Percentiles rank a stretch among this genome's conserved stretches.
phyloP scores from a whole-genome alignment of 2,329 filamentous ascomycete species.

The Nakataea oryzae region DNA sequence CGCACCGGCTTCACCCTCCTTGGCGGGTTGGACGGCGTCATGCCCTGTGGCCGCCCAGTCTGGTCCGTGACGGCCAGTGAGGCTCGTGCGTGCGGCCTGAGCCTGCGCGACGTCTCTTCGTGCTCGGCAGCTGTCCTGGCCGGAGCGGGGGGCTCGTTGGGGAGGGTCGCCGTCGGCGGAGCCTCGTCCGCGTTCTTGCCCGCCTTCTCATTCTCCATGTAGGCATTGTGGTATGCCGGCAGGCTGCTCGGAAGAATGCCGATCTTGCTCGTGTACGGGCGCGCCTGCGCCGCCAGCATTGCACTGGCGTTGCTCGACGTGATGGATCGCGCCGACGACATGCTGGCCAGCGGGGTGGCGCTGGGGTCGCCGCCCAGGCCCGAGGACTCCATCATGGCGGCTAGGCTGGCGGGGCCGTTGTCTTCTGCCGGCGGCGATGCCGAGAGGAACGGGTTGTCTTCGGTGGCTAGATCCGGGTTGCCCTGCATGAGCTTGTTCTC shows the following conservation, averaged over 20 bases:
- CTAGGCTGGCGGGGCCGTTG: constrained; percentile 44
- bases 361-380: constrained; percentile 20
- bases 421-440: constrained; percentile 35
- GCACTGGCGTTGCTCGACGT: constrained; percentile 34
- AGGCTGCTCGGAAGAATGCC: constrained; percentile 86
- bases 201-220: constrained; percentile 63
- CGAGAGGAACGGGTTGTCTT: constrained; percentile 30
- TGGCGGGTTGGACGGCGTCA: constrained; percentile 50
- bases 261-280: constrained; percentile 69
- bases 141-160: constrained; percentile 36
- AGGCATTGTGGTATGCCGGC: constrained; percentile 82
- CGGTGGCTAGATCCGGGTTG: constrained; percentile 57
- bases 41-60: constrained; percentile 34
- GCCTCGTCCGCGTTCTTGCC: constrained; percentile 30
- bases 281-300: constrained; percentile 22
- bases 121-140: constrained; percentile 62
- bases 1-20: constrained; percentile 75
- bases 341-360: constrained; percentile 41
- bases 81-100: constrained; percentile 75
- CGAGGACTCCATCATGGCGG: constrained; percentile 32
- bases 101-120: constrained; percentile 65
- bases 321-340: constrained; percentile 43
- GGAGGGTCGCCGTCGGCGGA: constrained; percentile 27
- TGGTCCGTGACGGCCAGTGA: constrained; percentile 50
- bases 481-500: constrained; percentile 97